Base-by-base conservation (phyloP, 805 yeast species). In the Candida dendrica region DNA sequence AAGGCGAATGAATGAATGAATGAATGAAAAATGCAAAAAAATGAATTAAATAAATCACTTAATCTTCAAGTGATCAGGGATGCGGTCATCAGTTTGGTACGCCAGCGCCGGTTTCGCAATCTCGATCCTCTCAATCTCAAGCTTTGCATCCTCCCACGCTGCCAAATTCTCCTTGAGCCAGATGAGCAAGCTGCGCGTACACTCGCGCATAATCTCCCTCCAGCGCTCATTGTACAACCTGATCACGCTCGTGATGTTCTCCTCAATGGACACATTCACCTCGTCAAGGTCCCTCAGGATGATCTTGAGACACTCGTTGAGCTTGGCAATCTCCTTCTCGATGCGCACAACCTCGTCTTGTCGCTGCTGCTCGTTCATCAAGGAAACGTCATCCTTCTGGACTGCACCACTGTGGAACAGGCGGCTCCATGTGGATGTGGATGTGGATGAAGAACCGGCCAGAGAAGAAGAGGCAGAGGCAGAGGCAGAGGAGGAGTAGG, bases 141-240 rank as follows among this genome's bases (percentile, higher is more conserved):
- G 20, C 41, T 59, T 62, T 10, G 72, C 68, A 37, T 59, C 59
- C 45, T 64, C 58, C 72, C 72, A 68, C 13, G 68, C 62, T 17
- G 53, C 51, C 22, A 66, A 46, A 42, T 66, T 63, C 42, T 65
- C 73, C 36, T 42, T 53, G 10, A 66, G 50, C 64, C 66, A 68
- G 19, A 59, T 59, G 24, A 65, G 43, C 13, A 66, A 48, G 3
- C 63, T 55, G 34, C 56, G 58, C 1, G 68, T 46, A 34, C 64
- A 64, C n/a, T 53, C 45, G 19, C 50, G 47, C 38, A 66, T 47
- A 29, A 68, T 50, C 5, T 45, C 42, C 15, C 47, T 47, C 59
- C 66, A 61, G 38, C 54, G 59, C 3, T 42, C 26, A 31, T 58
- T 58, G 36, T 64, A 56, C 22, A 55, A 54, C 4, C 40, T 37